Conservation (phyloP, 106 monocot species). For the Iris macrosiphon region DNA sequence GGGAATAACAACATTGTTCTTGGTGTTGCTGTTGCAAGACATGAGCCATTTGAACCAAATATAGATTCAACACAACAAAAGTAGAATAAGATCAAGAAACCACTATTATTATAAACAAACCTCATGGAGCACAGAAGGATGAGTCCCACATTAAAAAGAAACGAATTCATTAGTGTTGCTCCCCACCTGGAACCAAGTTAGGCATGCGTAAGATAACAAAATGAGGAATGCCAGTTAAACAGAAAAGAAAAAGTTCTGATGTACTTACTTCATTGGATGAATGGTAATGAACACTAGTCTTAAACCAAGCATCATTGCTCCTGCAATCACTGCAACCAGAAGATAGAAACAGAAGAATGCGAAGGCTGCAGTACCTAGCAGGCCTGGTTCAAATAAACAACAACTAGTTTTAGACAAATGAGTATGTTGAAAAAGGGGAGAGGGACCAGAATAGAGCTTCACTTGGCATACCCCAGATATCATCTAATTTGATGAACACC, state of each 20-base stretch:
- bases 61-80: too few relatives aligned
- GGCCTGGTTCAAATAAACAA: slow-evolving; percentile 43
- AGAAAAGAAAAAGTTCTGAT: too few relatives aligned
- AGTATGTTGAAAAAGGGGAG: background rate
- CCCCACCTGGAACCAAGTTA: slow-evolving; percentile 69
- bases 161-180: slow-evolving; percentile 95
- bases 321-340: slow-evolving; percentile 90
- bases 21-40: too few relatives aligned
- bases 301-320: slow-evolving; percentile 95
- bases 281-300: slow-evolving; percentile 90
- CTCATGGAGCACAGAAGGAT: slow-evolving; percentile 96
- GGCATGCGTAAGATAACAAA: background rate
- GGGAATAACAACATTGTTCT: too few relatives aligned
- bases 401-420: background rate
- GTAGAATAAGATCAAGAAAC: too few relatives aligned
- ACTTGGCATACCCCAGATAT: slow-evolving; percentile 80
- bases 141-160: slow-evolving; percentile 96
- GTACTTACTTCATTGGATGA: slow-evolving; percentile 99
- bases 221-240: too few relatives aligned
- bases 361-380: slow-evolving; percentile 91
- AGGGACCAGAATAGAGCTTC: background rate
- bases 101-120: too few relatives aligned
- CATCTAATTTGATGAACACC: slow-evolving; percentile 91
- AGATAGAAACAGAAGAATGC: slow-evolving; percentile 99
- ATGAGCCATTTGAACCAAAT: too few relatives aligned